Evolutionary conservation across 2,329 filamentous ascomycete genomes (phyloP).

Genomic region (Fusarium lateritium): DNA sequence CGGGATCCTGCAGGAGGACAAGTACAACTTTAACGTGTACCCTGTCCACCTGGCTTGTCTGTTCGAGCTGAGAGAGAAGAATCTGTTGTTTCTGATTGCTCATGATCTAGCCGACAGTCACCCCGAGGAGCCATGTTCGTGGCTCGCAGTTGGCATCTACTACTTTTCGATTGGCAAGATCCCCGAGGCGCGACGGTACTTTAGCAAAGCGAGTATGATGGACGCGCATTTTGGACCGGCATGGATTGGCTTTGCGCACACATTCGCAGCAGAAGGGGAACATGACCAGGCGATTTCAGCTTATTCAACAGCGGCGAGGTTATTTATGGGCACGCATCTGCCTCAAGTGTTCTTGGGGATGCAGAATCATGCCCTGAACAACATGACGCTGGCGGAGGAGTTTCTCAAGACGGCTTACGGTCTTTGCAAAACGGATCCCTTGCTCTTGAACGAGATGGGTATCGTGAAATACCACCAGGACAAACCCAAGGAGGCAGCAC

Average conservation of each 20-base stretch:
- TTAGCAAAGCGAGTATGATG: slow-evolving; percentile 97
- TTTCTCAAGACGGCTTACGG: slow-evolving; percentile 92
- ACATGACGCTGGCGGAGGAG: slow-evolving; percentile 93
- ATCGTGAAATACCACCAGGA: slow-evolving; percentile 96
- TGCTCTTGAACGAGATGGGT: slow-evolving; percentile 95
- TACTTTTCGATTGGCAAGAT: slow-evolving; percentile 92
- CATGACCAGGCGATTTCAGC: slow-evolving; percentile 98
- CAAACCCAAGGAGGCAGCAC: slow-evolving; percentile 80
- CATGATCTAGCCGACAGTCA: slow-evolving; percentile 94
- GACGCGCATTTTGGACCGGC: slow-evolving; percentile 97
- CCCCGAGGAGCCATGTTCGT: slow-evolving; percentile 90
- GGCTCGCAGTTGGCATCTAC: slow-evolving; percentile 95
- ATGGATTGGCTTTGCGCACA: slow-evolving; percentile 99
- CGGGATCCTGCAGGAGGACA: slow-evolving; percentile 84
- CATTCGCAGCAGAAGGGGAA: slow-evolving; percentile 96
- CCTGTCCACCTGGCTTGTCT: slow-evolving; percentile 93
- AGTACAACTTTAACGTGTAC: slow-evolving; percentile 90
- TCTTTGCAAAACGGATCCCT: slow-evolving; percentile 86
- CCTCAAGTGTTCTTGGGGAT: slow-evolving; percentile 97
- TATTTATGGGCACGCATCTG: slow-evolving; percentile 97
- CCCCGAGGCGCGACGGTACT: slow-evolving; percentile 93
- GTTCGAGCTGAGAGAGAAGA: slow-evolving; percentile 88
- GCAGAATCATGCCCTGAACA: slow-evolving; percentile 97
- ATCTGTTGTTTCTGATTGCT: slow-evolving; percentile 89
- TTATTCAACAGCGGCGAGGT: slow-evolving; percentile 92